Evolutionary conservation across 2,329 filamentous ascomycete genomes (phyloP).

Genomic region (Xylogone sp.): DNA sequence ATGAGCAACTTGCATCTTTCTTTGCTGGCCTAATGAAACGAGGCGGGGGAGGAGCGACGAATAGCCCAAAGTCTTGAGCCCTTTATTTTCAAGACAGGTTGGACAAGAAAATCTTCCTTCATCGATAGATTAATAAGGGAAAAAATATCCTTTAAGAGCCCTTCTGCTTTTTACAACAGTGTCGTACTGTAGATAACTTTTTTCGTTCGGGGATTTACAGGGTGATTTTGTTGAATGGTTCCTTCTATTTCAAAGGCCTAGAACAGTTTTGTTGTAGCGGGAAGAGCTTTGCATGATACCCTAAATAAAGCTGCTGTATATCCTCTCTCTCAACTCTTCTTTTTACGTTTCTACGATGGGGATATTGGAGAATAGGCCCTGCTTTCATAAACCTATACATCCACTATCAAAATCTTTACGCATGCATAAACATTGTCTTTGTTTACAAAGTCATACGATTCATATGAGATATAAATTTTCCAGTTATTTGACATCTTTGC

Average conservation of each 20-base stretch:
- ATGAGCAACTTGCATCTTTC: constrained; percentile 56
- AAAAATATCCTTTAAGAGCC: too few relatives aligned
- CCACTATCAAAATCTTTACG: background rate
- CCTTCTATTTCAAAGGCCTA: background rate
- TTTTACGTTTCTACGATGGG: background rate
- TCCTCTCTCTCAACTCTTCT: background rate
- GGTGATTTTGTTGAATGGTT: background rate
- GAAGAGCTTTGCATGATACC: background rate
- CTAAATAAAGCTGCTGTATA: background rate
- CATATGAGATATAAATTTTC: too few relatives aligned
- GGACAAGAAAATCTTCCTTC: too few relatives aligned
- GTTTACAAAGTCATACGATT: too few relatives aligned
- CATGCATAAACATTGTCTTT: too few relatives aligned
- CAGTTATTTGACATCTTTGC: too few relatives aligned
- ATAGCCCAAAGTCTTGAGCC: constrained; percentile 25
- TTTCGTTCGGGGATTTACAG: background rate
- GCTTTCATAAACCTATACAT: background rate
- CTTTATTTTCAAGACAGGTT: background rate
- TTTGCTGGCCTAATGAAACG: constrained; percentile 54
- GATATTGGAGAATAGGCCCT: background rate
- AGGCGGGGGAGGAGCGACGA: constrained; percentile 22
- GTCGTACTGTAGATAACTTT: background rate
- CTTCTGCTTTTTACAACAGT: too few relatives aligned
- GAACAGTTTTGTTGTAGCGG: background rate
- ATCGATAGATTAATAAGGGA: background rate